These are phyloP conservation scores for Piper longum DNA, from an alignment of 164 flowering plant genomes.

Conservation along the genomic window DNA sequence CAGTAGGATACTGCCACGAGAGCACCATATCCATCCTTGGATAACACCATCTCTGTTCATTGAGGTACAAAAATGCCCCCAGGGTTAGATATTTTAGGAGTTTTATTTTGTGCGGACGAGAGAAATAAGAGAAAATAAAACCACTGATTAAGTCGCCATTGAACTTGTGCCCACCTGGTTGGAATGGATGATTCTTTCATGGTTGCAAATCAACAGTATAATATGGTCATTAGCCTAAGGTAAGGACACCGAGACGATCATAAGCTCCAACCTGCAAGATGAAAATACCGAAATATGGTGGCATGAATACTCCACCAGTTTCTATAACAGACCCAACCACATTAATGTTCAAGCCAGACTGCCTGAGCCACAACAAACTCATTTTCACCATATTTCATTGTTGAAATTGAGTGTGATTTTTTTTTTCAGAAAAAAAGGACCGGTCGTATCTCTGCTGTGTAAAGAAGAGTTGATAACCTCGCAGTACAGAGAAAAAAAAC, in stretches of 20 bases:
- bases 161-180: background rate
- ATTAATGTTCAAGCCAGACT: background rate
- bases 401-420: no score
- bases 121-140: background rate
- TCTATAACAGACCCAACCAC: background rate
- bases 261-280: no score
- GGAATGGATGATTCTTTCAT: background rate
- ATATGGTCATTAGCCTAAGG: no score
- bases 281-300: background rate
- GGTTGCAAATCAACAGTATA: background rate
- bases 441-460: no score
- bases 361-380: background rate
- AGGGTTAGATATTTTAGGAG: background rate
- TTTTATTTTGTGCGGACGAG: background rate
- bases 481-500: no score
- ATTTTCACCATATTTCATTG: background rate
- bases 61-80: background rate
- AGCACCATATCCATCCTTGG: slow-evolving; percentile 48
- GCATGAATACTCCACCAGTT: background rate
- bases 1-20: slow-evolving; percentile 47
- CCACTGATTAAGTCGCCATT: no score
- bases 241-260: no score
- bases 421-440: no score
- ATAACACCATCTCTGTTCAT: slow-evolving; percentile 22
- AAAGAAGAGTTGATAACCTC: no score